Evolutionary conservation across 345 rosid genomes (phyloP), one percentile per base, ranked within the genome.

Genomic region (Murraya paniculata): DNA sequence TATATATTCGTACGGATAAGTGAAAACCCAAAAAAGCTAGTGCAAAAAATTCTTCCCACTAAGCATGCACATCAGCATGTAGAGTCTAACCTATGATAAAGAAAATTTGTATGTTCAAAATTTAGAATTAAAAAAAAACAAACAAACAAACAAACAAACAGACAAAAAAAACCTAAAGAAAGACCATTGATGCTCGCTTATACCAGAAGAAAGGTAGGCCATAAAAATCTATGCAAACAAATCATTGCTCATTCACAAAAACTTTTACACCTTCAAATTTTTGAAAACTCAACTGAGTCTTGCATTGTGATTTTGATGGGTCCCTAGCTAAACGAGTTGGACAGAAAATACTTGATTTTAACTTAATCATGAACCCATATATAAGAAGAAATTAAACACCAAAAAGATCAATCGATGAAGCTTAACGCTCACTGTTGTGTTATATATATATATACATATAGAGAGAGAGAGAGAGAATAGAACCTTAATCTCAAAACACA

Each of bases 251-350:
- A 33, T 10, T 21, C 22, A 45, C 16, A 19, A 71, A 71, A 35
- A 72, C 14, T 35, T 33, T 33, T 33, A 56, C 1, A 35, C n/a
- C 14, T 31, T n/a, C 4, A 35, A 19, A 19, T 19, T 28, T 28
- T 71, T 65, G 38, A 50, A 30, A 68, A 45, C 50, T 45, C 57
- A 45, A 25, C 10, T 1, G 27, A 72, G 28, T 28, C 28, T 35
- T n/a, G 25, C 58, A 16, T 27, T 36, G 68, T 45, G 68, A 74
- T 38, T 39, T 5, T 39, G 18, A 61, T 60, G 68, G 77, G 77
- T 57, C 45, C 76, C 76, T 45, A 4, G 50, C 66, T 36, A 58
- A 73, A 73, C 66, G 60, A 58, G 76, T 58, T 73, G 33, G 55
- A 73, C 68, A 59, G 66, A 33, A 27, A 59, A 73, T 59, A 25